Evolutionary conservation across 305 asterid species (phyloP).

Genomic region (Solanum hybrid): DNA sequence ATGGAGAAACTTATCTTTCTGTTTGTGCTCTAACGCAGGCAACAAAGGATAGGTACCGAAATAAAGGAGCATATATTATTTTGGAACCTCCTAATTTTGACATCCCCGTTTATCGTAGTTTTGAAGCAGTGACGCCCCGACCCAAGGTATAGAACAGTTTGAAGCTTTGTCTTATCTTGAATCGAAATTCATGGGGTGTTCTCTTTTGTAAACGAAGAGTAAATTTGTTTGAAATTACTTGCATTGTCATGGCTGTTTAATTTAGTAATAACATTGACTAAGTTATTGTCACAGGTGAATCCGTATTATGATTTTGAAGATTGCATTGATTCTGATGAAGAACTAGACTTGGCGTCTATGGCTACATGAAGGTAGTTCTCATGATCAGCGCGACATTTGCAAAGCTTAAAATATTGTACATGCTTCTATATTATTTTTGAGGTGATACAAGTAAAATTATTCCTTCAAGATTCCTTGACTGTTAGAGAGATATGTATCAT

Average conservation of each 20-base stretch:
- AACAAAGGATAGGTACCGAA: conserved; percentile 70
- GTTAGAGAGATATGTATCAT: neutral
- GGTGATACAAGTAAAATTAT: neutral
- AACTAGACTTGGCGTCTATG: conserved; percentile 78
- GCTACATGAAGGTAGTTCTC: conserved; percentile 13
- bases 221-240: neutral
- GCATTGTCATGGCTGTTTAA: neutral
- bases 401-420: conserved; percentile 1
- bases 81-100: conserved; percentile 71
- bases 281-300: conserved; percentile 44
- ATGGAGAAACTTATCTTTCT: conserved; percentile 3
- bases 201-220: neutral
- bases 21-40: conserved; percentile 41
- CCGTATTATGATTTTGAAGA: conserved; percentile 78
- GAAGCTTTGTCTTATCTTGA: neutral
- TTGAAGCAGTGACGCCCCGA: conserved; percentile 84
- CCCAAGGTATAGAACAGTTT: conserved; percentile 48
- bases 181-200: neutral
- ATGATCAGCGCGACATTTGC: neutral
- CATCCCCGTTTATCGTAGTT: conserved; percentile 61
- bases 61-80: conserved; percentile 84
- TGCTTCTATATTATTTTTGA: neutral
- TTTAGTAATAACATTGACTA: neutral
- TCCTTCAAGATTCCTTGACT: neutral
- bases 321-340: conserved; percentile 84